phyloP scores from a whole-genome alignment of 2,329 filamentous ascomycete species.

The Berkeleyomyces basicola region DNA sequence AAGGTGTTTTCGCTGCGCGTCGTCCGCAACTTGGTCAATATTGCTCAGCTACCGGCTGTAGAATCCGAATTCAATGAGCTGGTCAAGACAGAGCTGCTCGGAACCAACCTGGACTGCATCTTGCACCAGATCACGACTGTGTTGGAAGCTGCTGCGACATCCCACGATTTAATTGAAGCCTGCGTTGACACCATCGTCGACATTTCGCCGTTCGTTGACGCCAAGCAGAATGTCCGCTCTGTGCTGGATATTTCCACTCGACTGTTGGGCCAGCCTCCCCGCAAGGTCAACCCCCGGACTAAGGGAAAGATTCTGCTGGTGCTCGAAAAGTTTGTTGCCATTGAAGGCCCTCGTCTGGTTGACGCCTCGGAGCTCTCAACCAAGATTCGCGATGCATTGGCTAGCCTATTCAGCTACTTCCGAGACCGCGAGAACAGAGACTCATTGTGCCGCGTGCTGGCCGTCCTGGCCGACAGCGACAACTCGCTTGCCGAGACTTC shows the following conservation, averaged over 20 bases:
- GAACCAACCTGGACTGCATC: conserved; percentile 41
- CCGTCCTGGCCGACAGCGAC: conserved; percentile 51
- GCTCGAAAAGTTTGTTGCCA: conserved; percentile 61
- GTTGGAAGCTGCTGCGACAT: conserved; percentile 41
- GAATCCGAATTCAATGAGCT: conserved; percentile 41
- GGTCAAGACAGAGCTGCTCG: conserved; percentile 38
- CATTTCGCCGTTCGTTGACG: conserved; percentile 52
- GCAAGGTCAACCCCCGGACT: conserved; percentile 63
- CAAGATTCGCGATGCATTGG: conserved; percentile 41
- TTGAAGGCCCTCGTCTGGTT: conserved; percentile 31
- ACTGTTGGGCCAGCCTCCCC: conserved; percentile 69
- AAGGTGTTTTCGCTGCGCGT: conserved; percentile 68
- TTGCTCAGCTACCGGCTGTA: conserved; percentile 37
- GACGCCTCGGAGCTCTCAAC: conserved; percentile 11
- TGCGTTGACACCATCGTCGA: conserved; percentile 67
- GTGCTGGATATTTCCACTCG: conserved; percentile 67
- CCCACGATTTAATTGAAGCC: conserved; percentile 61
- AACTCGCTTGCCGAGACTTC: conserved; percentile 45
- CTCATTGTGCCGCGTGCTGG: conserved; percentile 55
- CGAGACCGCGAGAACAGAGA: conserved; percentile 63
- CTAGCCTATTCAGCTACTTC: conserved; percentile 79
- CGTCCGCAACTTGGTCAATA: conserved; percentile 48
- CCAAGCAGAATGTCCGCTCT: conserved; percentile 52
- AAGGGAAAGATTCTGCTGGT: conserved; percentile 71
- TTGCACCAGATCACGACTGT: conserved; percentile 52